These are phyloP conservation scores for Waltergamsia citrina DNA, from an alignment of 2,329 filamentous ascomycete species.

Conservation along the genomic window DNA sequence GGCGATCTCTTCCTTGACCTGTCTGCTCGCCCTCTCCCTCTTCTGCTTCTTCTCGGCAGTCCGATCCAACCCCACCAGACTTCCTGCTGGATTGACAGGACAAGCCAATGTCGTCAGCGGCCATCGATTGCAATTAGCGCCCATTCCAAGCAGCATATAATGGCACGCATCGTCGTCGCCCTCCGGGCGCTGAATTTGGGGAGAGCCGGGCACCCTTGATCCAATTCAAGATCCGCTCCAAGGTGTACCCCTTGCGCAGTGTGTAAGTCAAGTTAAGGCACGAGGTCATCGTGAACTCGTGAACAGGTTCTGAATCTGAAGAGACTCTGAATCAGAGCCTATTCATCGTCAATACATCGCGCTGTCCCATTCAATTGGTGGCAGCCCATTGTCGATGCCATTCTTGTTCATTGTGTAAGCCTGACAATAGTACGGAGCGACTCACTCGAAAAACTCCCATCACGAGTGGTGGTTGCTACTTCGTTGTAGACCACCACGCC, in stretches of 20 bases:
- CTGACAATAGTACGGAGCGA: slow-evolving; percentile 10
- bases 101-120: slow-evolving; percentile 5
- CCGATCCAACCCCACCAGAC: too few relatives aligned
- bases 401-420: slow-evolving; percentile 9
- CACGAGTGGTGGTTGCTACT: too few relatives aligned
- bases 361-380: slow-evolving; percentile 17
- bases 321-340: too few relatives aligned
- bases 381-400: slow-evolving; percentile 8
- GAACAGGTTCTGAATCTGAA: not conserved
- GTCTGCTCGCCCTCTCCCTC: too few relatives aligned
- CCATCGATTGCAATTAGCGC: not conserved
- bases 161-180: slow-evolving; percentile 1
- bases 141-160: slow-evolving; percentile 4
- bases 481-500: too few relatives aligned
- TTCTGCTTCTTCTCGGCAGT: not conserved
- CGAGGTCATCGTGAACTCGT: not conserved
- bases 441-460: too few relatives aligned
- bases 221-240: slow-evolving; percentile 3
- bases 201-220: slow-evolving; percentile 4
- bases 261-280: not conserved
- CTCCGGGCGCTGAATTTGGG: slow-evolving; percentile 3
- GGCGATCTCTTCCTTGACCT: not conserved
- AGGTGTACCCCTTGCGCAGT: slow-evolving; percentile 6
- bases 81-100: too few relatives aligned
- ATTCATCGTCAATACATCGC: slow-evolving; percentile 2